Percentiles rank a stretch among this genome's conserved stretches.
Evolutionary conservation across 371 early-diverging fungal species (phyloP).

Genomic region (Zychaea mexicana): DNA sequence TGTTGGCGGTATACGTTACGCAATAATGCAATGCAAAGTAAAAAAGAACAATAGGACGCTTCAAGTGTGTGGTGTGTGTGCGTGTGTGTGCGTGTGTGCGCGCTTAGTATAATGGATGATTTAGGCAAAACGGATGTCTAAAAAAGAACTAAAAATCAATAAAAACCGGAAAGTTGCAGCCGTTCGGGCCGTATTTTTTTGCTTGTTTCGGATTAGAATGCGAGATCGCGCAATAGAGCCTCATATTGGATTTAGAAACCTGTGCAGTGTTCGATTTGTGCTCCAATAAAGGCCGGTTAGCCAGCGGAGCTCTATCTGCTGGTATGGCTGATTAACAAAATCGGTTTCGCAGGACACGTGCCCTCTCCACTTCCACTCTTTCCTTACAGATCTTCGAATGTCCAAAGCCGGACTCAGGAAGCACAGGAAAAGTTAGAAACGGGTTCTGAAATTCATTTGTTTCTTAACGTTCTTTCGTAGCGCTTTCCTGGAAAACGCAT

Average conservation of each 20-base stretch:
- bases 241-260: background rate
- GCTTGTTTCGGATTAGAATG: background rate
- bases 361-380: background rate
- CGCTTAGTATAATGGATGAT: too few relatives aligned
- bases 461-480: constrained; percentile 31
- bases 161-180: background rate
- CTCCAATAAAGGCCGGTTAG: background rate
- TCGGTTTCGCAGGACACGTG: constrained; percentile 10
- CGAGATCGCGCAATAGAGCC: background rate
- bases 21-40: too few relatives aligned
- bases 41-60: too few relatives aligned
- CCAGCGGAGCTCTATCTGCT: too few relatives aligned
- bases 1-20: too few relatives aligned
- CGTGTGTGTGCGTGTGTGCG: too few relatives aligned
- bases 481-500: constrained; percentile 27
- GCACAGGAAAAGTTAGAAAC: constrained; percentile 25
- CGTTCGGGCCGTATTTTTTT: background rate
- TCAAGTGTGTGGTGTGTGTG: too few relatives aligned
- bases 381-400: constrained; percentile 6
- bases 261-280: constrained; percentile 2
- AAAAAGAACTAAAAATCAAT: background rate
- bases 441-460: constrained; percentile 1
- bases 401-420: constrained; percentile 30
- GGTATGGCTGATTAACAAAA: too few relatives aligned
- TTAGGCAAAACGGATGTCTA: background rate